Evolutionary conservation across 2,329 filamentous ascomycete species (phyloP), one percentile per base, ranked within the genome.

Genomic region (Gyromitra esculenta): DNA sequence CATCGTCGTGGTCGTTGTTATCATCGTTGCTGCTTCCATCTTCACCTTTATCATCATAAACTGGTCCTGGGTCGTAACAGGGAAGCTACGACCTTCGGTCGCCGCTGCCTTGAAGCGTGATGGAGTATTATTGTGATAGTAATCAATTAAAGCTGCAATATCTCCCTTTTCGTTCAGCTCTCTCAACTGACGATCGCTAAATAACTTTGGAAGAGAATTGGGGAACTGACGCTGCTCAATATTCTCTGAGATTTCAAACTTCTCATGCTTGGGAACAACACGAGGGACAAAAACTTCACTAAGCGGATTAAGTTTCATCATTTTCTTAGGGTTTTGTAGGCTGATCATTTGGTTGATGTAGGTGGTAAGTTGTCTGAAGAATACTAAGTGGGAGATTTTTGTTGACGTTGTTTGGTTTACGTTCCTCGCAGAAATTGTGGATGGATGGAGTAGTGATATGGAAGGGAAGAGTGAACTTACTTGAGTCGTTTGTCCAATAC

Each of bases 151-250:
- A 7, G 11, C 41, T 15, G 15, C 8, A 9, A 48, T 7, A 37
- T 50, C 54, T 59, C 66, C 54, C 9, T 15, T 25, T 25, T 69
- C 66, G 2, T 15, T 39, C 5, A 50, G 31, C 15, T 69, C 66
- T 39, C 50, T 25, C 39, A 37, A 60, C 25, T 45, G 31, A 15
- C 41, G 52, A 50, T 69, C 66, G 25, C 41, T 60, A 6, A 48
- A 37, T 43, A 69, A 41, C 18, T 54, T 41, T 9, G 41, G 54
- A 9, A 11, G 21, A 31, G 2, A 13, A 3, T 25, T 59, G 3
- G 1, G 3, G 6, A 9, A 37, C 50, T 54, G 50, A 31, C 50
- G 21, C 25, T 54, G 50, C 54, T 57, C 54, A 18, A 57, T 15
- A 31, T n/a, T 37, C 18, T 57, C 31, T 35, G 5, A n/a, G 13